Evolutionary conservation across 495 filamentous ascomycete genomes (phyloP).

Genomic region (Xylona heveae): DNA sequence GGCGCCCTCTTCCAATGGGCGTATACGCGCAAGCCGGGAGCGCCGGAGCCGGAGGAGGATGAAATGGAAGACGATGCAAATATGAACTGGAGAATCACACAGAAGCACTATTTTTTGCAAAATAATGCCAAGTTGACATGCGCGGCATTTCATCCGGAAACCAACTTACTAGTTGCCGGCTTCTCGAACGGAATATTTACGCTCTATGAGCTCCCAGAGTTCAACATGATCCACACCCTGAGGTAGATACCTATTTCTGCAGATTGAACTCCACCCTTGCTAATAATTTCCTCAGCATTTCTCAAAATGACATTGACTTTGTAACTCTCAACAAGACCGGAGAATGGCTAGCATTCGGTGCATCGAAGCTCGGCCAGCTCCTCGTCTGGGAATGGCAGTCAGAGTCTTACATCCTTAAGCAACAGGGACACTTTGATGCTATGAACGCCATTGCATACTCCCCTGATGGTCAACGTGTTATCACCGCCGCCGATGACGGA

Average conservation of each 20-base stretch:
- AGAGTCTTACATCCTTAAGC: conserved; percentile 96
- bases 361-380: conserved; percentile 80
- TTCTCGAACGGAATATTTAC: conserved; percentile 90
- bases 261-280: background rate
- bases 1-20: conserved; percentile 46
- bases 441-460: conserved; percentile 89
- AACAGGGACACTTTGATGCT: conserved; percentile 93
- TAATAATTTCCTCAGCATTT: conserved; percentile 43
- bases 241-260: conserved; percentile 22
- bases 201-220: conserved; percentile 90
- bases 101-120: conserved; percentile 83
- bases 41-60: conserved; percentile 4
- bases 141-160: conserved; percentile 65
- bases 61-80: conserved; percentile 29
- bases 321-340: conserved; percentile 82
- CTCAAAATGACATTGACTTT: conserved; percentile 85
- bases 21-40: conserved; percentile 24
- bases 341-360: conserved; percentile 97
- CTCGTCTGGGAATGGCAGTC: conserved; percentile 99
- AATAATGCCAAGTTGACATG: conserved; percentile 72
- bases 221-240: conserved; percentile 78
- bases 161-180: conserved; percentile 73
- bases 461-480: conserved; percentile 76
- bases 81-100: conserved; percentile 66
- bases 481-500: conserved; percentile 86